Evolutionary conservation across 2,329 filamentous ascomycete species (phyloP).

Genomic region (Daldinia eschscholtzii): DNA sequence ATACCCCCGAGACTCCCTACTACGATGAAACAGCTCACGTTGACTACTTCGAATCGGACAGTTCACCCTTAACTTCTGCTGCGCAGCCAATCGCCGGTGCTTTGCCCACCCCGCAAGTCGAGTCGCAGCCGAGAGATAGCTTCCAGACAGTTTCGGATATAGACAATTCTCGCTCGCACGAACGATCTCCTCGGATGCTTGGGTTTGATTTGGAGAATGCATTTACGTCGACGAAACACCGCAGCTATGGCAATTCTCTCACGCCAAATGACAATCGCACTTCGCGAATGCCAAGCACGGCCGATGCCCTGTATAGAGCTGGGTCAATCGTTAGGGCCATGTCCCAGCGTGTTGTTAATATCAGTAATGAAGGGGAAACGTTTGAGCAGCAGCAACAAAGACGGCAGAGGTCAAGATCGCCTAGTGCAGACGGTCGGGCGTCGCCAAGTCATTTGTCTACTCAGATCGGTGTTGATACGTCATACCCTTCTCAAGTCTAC

Average conservation of each 20-base stretch:
- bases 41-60: slow-evolving; percentile 68
- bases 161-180: slow-evolving; percentile 61
- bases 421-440: slow-evolving; percentile 64
- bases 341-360: slow-evolving; percentile 97
- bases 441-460: slow-evolving; percentile 60
- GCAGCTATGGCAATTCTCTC: slow-evolving; percentile 69
- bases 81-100: slow-evolving; percentile 68
- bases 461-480: slow-evolving; percentile 61
- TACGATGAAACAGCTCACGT: slow-evolving; percentile 57
- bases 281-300: slow-evolving; percentile 73
- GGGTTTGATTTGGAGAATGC: slow-evolving; percentile 70
- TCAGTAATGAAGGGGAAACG: slow-evolving; percentile 91
- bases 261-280: slow-evolving; percentile 65
- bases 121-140: slow-evolving; percentile 64
- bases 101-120: slow-evolving; percentile 57
- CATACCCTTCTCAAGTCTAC: slow-evolving; percentile 64
- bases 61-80: slow-evolving; percentile 67
- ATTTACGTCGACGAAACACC: slow-evolving; percentile 62
- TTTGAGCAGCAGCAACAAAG: slow-evolving; percentile 79
- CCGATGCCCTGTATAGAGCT: slow-evolving; percentile 75
- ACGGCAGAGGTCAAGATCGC: slow-evolving; percentile 70
- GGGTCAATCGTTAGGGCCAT: slow-evolving; percentile 85
- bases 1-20: slow-evolving; percentile 55
- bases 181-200: slow-evolving; percentile 64
- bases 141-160: slow-evolving; percentile 69